Conservation (phyloP, 2,329 filamentous ascomycete genomes). For the Nemania abortiva region DNA sequence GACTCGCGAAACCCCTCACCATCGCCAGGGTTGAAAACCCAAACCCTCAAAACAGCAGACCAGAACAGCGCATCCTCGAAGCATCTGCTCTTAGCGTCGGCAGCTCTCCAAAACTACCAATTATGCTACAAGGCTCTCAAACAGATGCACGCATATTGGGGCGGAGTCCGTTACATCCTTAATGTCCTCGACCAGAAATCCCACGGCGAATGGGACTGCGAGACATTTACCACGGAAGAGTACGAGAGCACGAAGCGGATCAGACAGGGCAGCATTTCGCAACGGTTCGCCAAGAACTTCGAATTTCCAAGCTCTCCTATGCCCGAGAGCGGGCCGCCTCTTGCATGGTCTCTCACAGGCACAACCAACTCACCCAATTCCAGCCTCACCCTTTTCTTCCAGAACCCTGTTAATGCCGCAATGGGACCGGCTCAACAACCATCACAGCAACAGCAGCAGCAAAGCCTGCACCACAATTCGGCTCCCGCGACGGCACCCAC, state of each 20-base stretch:
- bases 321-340: constrained; percentile 61
- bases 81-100: constrained; percentile 81
- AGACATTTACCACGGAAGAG: constrained; percentile 77
- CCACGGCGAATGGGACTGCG: constrained; percentile 85
- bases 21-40: constrained; percentile 50
- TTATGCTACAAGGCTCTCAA: constrained; percentile 86
- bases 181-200: constrained; percentile 89
- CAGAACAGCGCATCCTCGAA: constrained; percentile 65
- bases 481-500: constrained; percentile 58
- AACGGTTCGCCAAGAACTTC: constrained; percentile 60
- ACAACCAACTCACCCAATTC: constrained; percentile 88
- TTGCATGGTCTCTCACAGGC: constrained; percentile 89
- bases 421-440: constrained; percentile 37
- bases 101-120: constrained; percentile 88
- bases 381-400: constrained; percentile 84
- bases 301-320: constrained; percentile 60
- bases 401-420: constrained; percentile 58
- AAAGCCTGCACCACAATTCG: constrained; percentile 35
- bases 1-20: constrained; percentile 71
- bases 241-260: constrained; percentile 76
- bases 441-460: constrained; percentile 33
- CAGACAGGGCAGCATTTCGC: constrained; percentile 58
- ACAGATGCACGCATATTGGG: constrained; percentile 86
- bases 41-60: constrained; percentile 40
- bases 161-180: constrained; percentile 86